Base-by-base conservation (phyloP, 352 stramenopile genomes). In the Pythium monospermum region DNA sequence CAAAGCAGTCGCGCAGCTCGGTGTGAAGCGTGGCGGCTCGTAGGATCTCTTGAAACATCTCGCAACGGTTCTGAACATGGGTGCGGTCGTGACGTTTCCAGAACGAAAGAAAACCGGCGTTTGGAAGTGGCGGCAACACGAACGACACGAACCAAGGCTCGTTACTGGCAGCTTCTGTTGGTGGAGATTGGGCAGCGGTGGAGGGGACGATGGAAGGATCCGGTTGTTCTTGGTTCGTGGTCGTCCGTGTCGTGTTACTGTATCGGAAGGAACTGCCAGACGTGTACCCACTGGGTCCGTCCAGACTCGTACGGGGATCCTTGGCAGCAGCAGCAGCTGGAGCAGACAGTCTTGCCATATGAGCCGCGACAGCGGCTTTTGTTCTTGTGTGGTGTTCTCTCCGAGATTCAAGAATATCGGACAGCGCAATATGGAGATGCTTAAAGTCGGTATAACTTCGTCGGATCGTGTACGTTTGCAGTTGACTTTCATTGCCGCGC, bases 371-470 rank as follows among this genome's bases (percentile, higher is more conserved):
- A 0, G 35, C 28, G 1, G 51, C 41, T 38, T 53, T 66, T 22
- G 42, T 36, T 5, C 57, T 53, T 22, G 51, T 19, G 49, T 86
- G 78, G 57, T 87, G 83, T 28, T 79, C 61, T 33, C 75, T 71
- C 23, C 76, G 61, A 22, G 71, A 79, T 19, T 85, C 79, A 42
- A 90, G 56, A 50, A 87, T 71, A 43, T 86, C 72, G 18, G 57
- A 69, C n/a, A 94, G 59, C 33, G 86, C 69, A 30, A 50, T 62
- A 57, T 94, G 75, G 11, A 94, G 69, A 19, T 79, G 59, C 64
- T 89, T 89, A 45, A 94, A 94, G 55, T 88, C 80, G 35, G 76
- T 84, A 61, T 88, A 94, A 43, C 83, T 87, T 22, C 80, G 80
- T 7, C 83, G 78, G 63, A 94, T 94, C 15, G 83, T 94, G 57